Percentiles rank a stretch among this genome's conserved stretches.
These are phyloP conservation scores for Serendipita sp. DNA, from an alignment of 768 basidiomycete genomes.

Conservation along the genomic window DNA sequence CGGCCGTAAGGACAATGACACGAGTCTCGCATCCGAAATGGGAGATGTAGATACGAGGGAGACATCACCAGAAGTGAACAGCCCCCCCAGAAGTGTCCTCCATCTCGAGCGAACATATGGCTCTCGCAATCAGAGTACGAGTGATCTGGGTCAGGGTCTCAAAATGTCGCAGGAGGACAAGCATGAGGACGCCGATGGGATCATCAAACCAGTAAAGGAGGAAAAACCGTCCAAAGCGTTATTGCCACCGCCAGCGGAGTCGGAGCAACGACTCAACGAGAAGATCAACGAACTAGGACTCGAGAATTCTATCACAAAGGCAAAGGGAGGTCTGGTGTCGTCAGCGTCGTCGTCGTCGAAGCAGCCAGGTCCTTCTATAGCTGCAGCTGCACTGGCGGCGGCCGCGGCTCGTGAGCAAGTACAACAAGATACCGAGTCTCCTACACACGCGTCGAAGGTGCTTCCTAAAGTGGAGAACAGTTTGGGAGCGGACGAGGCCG, in stretches of 20 bases:
- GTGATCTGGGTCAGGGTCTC: not conserved
- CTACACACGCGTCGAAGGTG: not conserved
- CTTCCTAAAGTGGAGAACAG: not conserved
- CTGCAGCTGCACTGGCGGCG: not conserved
- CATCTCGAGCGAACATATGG: not conserved
- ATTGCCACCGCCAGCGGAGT: not conserved
- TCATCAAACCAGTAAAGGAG: not conserved
- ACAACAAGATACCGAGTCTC: not conserved
- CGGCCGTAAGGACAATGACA: not conserved
- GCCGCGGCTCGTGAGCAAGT: not conserved
- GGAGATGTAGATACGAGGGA: not conserved
- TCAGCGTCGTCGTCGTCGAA: too few species aligned
- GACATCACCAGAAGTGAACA: not conserved
- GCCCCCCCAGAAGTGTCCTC: not conserved
- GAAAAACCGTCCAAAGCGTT: not conserved
- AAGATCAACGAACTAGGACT: not conserved
- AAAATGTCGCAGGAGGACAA: not conserved
- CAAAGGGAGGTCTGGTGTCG: not conserved
- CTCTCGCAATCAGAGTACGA: not conserved
- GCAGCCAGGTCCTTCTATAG: not conserved
- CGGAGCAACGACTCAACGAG: not conserved
- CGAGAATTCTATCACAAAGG: not conserved
- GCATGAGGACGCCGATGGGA: not conserved
- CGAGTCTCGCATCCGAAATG: not conserved
- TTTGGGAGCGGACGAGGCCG: constrained; percentile 1